These are phyloP conservation scores for Starmerella davenportii DNA, from an alignment of 805 yeast genomes.

Conservation along the genomic window DNA sequence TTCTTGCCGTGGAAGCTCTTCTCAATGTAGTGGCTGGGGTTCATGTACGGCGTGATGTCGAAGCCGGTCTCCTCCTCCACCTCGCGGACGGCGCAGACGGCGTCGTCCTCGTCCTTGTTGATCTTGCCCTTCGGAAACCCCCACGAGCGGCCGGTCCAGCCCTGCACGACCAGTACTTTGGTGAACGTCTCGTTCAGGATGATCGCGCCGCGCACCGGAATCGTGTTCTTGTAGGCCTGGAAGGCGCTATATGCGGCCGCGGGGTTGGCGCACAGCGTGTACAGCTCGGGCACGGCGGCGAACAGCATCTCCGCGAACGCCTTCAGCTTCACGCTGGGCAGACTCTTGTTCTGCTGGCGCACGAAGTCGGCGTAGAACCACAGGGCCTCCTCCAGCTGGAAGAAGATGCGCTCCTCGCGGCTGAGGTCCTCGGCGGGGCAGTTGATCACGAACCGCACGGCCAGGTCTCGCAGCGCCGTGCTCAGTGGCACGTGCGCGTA, in stretches of 20 bases:
- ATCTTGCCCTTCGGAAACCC: conserved; percentile 95
- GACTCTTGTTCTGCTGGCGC: conserved; percentile 47
- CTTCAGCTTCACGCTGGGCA: conserved; percentile 66
- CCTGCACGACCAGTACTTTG: conserved; percentile 64
- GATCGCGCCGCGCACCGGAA: conserved; percentile 95
- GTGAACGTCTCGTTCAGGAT: conserved; percentile 52
- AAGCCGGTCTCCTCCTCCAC: conserved; percentile 87
- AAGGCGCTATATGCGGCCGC: conserved; percentile 58
- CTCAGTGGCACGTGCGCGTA: conserved; percentile 12
- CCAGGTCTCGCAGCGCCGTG: conserved; percentile 35
- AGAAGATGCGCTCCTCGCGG: conserved; percentile 61
- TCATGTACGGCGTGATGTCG: conserved; percentile 51
- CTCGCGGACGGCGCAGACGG: conserved; percentile 79
- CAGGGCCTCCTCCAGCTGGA: conserved; percentile 94
- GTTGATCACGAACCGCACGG: conserved; percentile 78
- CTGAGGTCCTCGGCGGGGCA: conserved; percentile 83
- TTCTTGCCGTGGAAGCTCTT: conserved; percentile 69
- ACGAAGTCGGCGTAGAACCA: conserved; percentile 90
- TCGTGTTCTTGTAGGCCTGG: conserved; percentile 66
- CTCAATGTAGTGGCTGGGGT: conserved; percentile 59
- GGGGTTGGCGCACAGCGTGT: conserved; percentile 20
- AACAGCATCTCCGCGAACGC: conserved; percentile 58
- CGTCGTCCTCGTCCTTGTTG: conserved; percentile 78
- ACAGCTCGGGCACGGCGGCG: conserved; percentile 45
- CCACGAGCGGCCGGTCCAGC: conserved; percentile 68